Evolutionary conservation across 148 eudicot genomes (phyloP).

Genomic region (Vaccinium corymbosum): DNA sequence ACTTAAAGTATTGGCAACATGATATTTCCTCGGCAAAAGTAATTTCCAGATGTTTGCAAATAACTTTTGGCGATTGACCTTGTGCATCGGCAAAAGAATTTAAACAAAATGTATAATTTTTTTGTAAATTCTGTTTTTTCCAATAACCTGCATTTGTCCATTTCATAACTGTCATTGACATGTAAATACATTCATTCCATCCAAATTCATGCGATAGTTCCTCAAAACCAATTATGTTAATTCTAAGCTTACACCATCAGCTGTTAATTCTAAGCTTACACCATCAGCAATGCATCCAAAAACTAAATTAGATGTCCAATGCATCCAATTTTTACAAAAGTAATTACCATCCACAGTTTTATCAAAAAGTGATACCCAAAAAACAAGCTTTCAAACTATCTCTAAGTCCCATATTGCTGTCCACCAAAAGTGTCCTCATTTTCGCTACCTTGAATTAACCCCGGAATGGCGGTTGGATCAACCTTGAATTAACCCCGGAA

Average conservation of each 20-base stretch:
- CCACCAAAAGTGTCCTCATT: not conserved
- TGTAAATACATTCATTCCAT: not conserved
- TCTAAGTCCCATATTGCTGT: not conserved
- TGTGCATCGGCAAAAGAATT: not conserved
- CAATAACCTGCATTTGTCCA: no score
- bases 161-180: no score
- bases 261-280: not conserved
- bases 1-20: no score
- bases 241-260: not conserved
- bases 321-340: not conserved
- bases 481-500: not conserved
- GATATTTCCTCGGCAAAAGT: no score
- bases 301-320: not conserved
- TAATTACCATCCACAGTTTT: no score
- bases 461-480: not conserved
- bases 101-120: no score
- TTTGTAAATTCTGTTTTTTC: no score
- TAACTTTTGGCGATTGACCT: not conserved
- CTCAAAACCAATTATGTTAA: no score
- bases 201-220: not conserved
- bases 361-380: no score
- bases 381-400: no score
- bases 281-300: not conserved
- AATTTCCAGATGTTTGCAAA: no score
- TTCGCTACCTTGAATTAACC: not conserved